Evolutionary conservation across 2,329 filamentous ascomycete genomes (phyloP).

Genomic region (Chaetomium globosum): DNA sequence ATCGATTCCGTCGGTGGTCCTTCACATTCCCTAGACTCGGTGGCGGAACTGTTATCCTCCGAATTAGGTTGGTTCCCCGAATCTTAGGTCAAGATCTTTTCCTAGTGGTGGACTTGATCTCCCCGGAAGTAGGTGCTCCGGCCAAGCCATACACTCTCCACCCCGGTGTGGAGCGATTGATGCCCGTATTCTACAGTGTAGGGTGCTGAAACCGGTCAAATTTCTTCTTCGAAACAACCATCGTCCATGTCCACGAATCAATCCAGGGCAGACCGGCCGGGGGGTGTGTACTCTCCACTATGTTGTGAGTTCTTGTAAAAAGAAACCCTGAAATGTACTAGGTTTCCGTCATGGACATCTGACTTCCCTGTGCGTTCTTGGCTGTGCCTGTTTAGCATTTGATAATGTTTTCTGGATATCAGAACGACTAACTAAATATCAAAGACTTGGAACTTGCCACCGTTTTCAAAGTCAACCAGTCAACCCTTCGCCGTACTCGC

Average conservation of each 20-base stretch:
- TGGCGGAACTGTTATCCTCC: slow-evolving; percentile 3
- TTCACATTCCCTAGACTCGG: background rate
- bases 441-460: background rate
- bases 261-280: background rate
- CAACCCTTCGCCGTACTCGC: background rate
- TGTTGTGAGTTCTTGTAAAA: background rate
- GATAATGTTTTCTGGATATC: background rate
- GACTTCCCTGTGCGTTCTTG: too few species aligned
- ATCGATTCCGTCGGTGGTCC: background rate
- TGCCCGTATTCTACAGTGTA: background rate
- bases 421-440: background rate
- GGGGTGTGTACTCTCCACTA: background rate
- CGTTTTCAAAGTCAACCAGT: background rate
- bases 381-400: background rate
- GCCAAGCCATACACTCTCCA: background rate
- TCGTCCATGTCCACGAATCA: background rate
- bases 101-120: slow-evolving; percentile 12
- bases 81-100: background rate
- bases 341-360: too few species aligned
- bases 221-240: background rate
- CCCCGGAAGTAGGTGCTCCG: slow-evolving; percentile 8
- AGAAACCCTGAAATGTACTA: background rate
- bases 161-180: background rate
- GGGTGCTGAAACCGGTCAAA: background rate
- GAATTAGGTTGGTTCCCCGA: background rate